Evolutionary conservation across 805 yeast species (phyloP).

Genomic region (Grigorovia yakushimaensis): DNA sequence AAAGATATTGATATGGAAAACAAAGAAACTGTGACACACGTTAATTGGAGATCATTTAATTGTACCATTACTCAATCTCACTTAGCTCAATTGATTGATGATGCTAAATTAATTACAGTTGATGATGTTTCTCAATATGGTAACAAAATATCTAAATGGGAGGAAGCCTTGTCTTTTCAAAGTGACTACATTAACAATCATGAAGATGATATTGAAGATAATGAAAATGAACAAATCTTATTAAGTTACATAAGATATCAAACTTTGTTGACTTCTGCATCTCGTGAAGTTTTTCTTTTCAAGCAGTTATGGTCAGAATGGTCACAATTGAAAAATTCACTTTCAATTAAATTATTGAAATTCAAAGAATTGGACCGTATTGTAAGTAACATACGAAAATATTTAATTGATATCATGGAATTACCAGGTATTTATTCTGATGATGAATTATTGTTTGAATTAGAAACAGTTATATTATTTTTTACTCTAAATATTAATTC

Average conservation of each 20-base stretch:
- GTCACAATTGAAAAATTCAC: conserved; percentile 14
- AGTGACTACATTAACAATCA: conserved; percentile 37
- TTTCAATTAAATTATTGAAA: conserved; percentile 20
- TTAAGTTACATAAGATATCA: conserved; percentile 68
- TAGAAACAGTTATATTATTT: conserved; percentile 18
- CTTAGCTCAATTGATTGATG: conserved; percentile 49
- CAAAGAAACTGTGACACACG: conserved; percentile 33
- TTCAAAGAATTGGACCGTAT: conserved; percentile 30
- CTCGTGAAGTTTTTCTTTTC: conserved; percentile 55
- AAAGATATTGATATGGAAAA: conserved; percentile 8
- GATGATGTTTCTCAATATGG: conserved; percentile 44
- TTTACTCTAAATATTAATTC: conserved; percentile 16
- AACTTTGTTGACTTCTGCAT: conserved; percentile 52
- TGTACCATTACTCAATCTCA: conserved; percentile 65
- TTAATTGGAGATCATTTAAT: conserved; percentile 49
- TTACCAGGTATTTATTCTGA: conserved; percentile 90
- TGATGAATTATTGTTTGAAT: conserved; percentile 44
- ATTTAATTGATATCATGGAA: conserved; percentile 54
- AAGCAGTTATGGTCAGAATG: conserved; percentile 26
- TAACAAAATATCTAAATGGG: conserved; percentile 51
- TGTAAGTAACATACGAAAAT: conserved; percentile 36
- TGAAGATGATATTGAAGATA: conserved; percentile 41
- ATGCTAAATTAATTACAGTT: conserved; percentile 28
- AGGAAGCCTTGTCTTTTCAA: conserved; percentile 56
- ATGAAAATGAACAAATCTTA: conserved; percentile 65